Evolutionary conservation across 192 early-diverging fungal genomes (phyloP), one percentile per base, ranked within the genome.

Genomic region (Thamnidium elegans): DNA sequence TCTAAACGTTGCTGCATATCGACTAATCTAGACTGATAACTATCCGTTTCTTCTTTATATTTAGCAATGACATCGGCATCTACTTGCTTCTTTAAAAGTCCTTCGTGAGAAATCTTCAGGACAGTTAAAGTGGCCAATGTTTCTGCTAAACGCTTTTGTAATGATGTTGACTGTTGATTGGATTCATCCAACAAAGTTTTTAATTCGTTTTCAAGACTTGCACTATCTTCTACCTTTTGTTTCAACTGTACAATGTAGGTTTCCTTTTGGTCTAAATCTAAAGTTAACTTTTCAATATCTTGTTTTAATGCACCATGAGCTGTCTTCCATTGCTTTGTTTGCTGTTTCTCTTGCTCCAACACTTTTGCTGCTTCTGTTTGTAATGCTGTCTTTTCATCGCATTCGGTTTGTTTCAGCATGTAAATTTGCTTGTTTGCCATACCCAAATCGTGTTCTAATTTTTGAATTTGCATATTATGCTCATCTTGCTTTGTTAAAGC

Each of bases 121-220:
- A 45, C 58, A 21, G 58, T 59, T 9, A 56, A 19, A 39, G 55
- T 34, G 17, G 55, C 55, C 23, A 59, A 36, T 20, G 58, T 59
- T 14, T 59, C 58, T 19, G 36, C 21, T 36, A 59, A 26, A 13
- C 21, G 32, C 21, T 43, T 59, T 14, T 59, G 36, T 45, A 59
- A 7, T 1, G 13, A 9, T 4, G 20, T 36, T 23, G 43, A 13
- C 14, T 59, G 20, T 6, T 45, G 36, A 13, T 45, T 31, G 39
- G 58, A 43, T 21, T 45, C 58, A 43, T 59, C 43, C 19, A 59
- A 42, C 19, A 19, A 56, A 1, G 9, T 26, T 17, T 56, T n/a
- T 17, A 56, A 36, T 19, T 36, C 55, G n/a, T 17, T 34, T 34
- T 36, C 26, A 9, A 39, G 31, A 36, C 17, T 10, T 9, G 7